Evolutionary conservation across 805 yeast species (phyloP).

Genomic region (Metschnikowia arizonensis): DNA sequence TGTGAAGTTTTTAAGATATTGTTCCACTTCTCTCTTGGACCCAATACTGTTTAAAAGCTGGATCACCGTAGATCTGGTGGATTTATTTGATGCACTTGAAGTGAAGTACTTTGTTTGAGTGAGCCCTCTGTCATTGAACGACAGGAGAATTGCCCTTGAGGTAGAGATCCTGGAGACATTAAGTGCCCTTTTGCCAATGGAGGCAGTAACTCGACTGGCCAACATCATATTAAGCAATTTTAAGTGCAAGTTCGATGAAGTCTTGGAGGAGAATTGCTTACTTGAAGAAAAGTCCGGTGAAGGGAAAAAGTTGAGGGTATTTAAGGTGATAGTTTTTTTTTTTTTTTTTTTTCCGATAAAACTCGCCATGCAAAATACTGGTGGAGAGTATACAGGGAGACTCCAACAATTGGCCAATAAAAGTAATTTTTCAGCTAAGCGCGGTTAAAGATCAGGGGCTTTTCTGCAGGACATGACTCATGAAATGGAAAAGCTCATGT

Average conservation of each 20-base stretch:
- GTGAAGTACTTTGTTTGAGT: constrained; percentile 7
- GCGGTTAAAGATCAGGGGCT: constrained; percentile 36
- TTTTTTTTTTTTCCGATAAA: too few relatives aligned
- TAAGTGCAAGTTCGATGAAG: background rate
- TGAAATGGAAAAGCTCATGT: too few relatives aligned
- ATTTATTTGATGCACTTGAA: constrained; percentile 22
- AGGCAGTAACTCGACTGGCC: constrained; percentile 10
- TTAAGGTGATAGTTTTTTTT: background rate
- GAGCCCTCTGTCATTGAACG: background rate
- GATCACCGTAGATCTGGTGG: constrained; percentile 92
- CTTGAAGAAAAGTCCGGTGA: background rate
- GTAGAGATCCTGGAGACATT: constrained; percentile 3
- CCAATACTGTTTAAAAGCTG: constrained; percentile 95
- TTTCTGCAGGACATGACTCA: constrained; percentile 13
- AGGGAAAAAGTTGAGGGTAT: background rate
- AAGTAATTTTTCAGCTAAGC: constrained; percentile 33
- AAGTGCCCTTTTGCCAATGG: constrained; percentile 10
- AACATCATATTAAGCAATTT: constrained; percentile 8
- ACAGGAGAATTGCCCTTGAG: background rate
- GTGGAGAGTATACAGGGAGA: constrained; percentile 2
- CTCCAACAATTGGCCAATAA: constrained; percentile 21
- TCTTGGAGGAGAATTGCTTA: background rate
- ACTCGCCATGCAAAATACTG: constrained; percentile 3
- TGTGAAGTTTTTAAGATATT: constrained; percentile 92
- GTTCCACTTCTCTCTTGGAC: constrained; percentile 96